Conservation (phyloP, 2,329 filamentous ascomycete species). For the Paraphoma sp. region DNA sequence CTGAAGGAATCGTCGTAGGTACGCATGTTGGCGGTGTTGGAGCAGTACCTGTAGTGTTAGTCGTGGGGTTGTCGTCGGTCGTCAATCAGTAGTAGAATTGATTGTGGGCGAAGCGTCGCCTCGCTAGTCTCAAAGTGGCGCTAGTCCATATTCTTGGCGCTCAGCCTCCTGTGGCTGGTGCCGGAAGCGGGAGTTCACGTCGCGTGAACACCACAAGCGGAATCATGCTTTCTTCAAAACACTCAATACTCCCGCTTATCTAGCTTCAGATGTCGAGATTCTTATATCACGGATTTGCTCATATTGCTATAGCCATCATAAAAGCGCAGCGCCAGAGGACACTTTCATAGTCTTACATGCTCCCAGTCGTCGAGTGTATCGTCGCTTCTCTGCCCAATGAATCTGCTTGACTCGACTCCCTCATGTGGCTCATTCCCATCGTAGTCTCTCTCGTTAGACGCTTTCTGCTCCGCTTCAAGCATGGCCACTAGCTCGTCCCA, state of each 20-base stretch:
- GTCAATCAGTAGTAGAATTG: constrained; percentile 31
- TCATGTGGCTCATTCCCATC: no score
- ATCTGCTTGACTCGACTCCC: not conserved
- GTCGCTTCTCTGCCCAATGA: not conserved
- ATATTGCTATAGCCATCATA: not conserved
- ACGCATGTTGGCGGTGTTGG: constrained; percentile 68
- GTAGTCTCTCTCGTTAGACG: no score
- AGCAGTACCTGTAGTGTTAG: constrained; percentile 49
- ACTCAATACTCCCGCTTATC: no score
- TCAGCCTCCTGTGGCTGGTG: not conserved
- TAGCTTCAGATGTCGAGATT: no score
- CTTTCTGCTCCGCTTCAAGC: not conserved
- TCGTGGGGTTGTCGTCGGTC: constrained; percentile 43
- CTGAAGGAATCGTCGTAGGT: constrained; percentile 82
- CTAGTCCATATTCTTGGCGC: constrained; percentile 1
- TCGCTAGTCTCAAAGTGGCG: constrained; percentile 4
- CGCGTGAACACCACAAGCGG: no score
- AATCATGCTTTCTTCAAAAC: no score
- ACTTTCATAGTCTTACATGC: not conserved
- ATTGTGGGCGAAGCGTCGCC: constrained; percentile 14
- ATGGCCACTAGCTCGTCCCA: not conserved
- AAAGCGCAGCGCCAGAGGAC: not conserved
- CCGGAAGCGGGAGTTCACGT: no score
- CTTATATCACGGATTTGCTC: not conserved
- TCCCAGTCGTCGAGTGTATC: not conserved